Percentiles rank a stretch among this genome's conserved stretches.
These are phyloP conservation scores for Fusarium tricinctum DNA, from an alignment of 2,329 filamentous ascomycete genomes.

Conservation along the genomic window DNA sequence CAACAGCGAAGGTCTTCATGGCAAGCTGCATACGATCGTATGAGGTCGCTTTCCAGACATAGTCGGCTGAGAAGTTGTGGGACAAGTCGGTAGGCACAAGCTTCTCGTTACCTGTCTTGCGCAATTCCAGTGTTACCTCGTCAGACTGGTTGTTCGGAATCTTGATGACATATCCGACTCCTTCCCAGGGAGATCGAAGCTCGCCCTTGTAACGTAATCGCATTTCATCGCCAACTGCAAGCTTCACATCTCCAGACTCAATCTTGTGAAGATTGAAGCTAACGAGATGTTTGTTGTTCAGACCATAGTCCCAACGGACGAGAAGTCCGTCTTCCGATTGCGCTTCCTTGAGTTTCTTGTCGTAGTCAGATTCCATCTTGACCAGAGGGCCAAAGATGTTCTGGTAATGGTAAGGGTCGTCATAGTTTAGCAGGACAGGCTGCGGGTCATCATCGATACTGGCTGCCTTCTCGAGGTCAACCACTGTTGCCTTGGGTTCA, in stretches of 20 bases:
- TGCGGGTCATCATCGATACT: slow-evolving; percentile 96
- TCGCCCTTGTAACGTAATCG: slow-evolving; percentile 96
- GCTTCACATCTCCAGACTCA: slow-evolving; percentile 96
- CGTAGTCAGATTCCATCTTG: slow-evolving; percentile 99
- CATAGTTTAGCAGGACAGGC: slow-evolving; percentile 92
- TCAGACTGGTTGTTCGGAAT: slow-evolving; percentile 99
- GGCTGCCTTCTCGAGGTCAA: slow-evolving; percentile 90
- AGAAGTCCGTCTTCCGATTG: slow-evolving; percentile 97
- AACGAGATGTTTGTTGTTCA: slow-evolving; percentile 97
- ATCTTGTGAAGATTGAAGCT: slow-evolving; percentile 97
- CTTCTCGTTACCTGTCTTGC: slow-evolving; percentile 95
- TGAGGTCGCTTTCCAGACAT: slow-evolving; percentile 99
- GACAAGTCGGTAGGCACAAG: slow-evolving; percentile 95
- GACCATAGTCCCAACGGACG: slow-evolving; percentile 92
- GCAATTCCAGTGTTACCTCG: slow-evolving; percentile 94
- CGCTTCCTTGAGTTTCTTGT: slow-evolving; percentile 98
- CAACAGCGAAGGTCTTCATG: slow-evolving; percentile 98
- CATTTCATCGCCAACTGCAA: slow-evolving; percentile 99
- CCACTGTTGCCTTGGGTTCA: slow-evolving; percentile 87
- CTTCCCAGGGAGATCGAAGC: slow-evolving; percentile 92
- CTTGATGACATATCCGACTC: slow-evolving; percentile 98
- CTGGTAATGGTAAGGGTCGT: slow-evolving; percentile 98
- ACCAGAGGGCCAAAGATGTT: slow-evolving; percentile 98
- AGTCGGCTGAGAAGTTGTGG: slow-evolving; percentile 97
- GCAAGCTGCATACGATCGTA: slow-evolving; percentile 99